Percentiles rank a stretch among this genome's conserved stretches.
Conservation (phyloP, 2,329 filamentous ascomycete species). For the Fusarium lyarnte region DNA sequence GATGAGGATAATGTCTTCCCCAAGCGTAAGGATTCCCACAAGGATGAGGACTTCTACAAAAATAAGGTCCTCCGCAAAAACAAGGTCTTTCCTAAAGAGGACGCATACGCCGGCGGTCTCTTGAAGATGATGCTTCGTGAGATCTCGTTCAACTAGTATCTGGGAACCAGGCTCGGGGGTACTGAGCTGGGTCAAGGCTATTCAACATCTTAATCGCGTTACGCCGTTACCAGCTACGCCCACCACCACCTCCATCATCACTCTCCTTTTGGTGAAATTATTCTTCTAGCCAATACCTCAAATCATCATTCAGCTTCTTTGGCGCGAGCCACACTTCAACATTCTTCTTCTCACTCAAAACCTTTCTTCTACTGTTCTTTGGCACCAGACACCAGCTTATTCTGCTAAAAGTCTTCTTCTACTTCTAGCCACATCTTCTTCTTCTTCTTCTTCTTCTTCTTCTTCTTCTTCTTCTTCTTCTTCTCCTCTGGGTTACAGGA, state of each 20-base stretch:
- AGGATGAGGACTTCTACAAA: too few species aligned
- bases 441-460: not conserved
- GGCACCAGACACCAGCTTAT: not conserved
- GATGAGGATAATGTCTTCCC: too few species aligned
- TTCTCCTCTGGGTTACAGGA: not conserved
- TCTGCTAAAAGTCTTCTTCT: too few species aligned
- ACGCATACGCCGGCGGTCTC: not conserved
- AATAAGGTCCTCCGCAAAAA: too few species aligned
- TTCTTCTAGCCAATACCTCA: not conserved
- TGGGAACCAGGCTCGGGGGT: too few species aligned
- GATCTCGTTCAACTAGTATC: not conserved
- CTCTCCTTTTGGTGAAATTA: too few species aligned
- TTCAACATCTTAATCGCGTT: not conserved
- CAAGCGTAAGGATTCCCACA: too few species aligned
- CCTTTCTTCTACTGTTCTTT: not conserved
- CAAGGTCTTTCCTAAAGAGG: constrained; percentile 10
- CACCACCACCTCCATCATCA: too few species aligned
- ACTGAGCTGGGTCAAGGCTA: not conserved
- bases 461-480: not conserved
- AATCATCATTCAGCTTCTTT: not conserved
- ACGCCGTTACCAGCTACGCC: not conserved
- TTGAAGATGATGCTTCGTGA: constrained; percentile 23
- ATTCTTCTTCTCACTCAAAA: too few species aligned
- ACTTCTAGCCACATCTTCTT: not conserved
- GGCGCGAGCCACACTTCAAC: not conserved